Conservation (phyloP, 1,284 basidiomycete genomes). For the Heterobasidion annosum region DNA sequence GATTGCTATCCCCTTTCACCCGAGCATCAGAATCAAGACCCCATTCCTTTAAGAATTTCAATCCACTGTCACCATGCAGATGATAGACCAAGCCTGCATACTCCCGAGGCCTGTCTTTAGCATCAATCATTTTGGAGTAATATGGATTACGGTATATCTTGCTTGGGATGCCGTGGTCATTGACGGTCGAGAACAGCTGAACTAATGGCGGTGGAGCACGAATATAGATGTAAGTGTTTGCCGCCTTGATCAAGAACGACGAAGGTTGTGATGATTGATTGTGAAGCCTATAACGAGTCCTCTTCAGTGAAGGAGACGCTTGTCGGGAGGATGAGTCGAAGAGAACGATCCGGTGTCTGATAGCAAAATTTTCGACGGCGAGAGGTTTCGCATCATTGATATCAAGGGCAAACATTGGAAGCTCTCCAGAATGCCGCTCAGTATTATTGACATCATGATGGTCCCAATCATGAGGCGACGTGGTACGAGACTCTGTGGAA, state of each 20-base stretch:
- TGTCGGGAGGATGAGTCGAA: too few relatives aligned
- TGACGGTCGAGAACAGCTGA: constrained; percentile 39
- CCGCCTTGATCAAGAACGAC: constrained; percentile 6
- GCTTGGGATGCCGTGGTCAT: constrained; percentile 41
- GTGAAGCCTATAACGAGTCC: background rate
- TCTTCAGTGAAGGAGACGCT: background rate
- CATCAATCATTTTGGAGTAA: constrained; percentile 71
- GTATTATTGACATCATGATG: too few relatives aligned
- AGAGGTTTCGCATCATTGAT: too few relatives aligned
- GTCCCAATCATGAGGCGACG: too few relatives aligned
- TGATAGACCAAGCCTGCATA: constrained; percentile 76
- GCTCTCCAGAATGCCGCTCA: too few relatives aligned
- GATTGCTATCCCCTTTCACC: background rate
- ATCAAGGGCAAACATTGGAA: too few relatives aligned
- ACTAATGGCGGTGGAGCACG: constrained; percentile 41
- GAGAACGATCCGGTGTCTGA: too few relatives aligned
- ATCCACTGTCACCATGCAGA: constrained; percentile 52
- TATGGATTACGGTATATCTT: constrained; percentile 72
- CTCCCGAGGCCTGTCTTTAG: constrained; percentile 61
- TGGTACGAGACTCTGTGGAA: too few relatives aligned
- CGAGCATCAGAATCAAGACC: constrained; percentile 8
- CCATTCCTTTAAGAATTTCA: constrained; percentile 48
- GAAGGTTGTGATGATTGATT: background rate
- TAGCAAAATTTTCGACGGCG: too few relatives aligned
- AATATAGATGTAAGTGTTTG: constrained; percentile 37